Conservation (phyloP, 345 rosid genomes). For the Lepidium aucheri region DNA sequence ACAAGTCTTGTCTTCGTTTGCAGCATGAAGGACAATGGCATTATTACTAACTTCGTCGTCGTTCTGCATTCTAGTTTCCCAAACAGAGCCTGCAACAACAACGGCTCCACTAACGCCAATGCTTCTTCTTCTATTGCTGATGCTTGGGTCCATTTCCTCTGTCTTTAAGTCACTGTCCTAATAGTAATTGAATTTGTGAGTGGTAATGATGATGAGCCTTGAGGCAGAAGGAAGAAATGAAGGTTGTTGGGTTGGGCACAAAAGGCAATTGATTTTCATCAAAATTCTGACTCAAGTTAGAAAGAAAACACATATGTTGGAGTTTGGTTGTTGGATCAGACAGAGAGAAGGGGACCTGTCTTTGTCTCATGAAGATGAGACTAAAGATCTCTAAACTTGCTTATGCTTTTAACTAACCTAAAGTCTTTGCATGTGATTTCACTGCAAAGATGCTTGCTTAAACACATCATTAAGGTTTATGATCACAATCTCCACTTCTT, state of each 20-base stretch:
- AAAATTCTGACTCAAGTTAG: background rate
- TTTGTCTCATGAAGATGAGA: slow-evolving; percentile 12
- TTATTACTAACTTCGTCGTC: slow-evolving; percentile 29
- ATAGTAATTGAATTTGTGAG: slow-evolving; percentile 8
- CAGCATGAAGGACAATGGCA: slow-evolving; percentile 42
- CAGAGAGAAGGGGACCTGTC: background rate
- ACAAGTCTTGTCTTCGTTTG: background rate
- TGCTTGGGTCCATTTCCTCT: slow-evolving; percentile 13
- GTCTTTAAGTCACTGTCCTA: slow-evolving; percentile 5
- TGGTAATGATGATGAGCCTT: slow-evolving; percentile 38
- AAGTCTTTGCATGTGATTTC: slow-evolving; percentile 24
- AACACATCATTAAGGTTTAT: slow-evolving; percentile 26
- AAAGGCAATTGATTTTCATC: slow-evolving; percentile 16
- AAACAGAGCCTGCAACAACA: slow-evolving; percentile 61
- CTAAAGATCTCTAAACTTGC: slow-evolving; percentile 2
- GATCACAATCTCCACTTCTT: slow-evolving; percentile 18
- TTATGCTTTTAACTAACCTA: slow-evolving; percentile 11
- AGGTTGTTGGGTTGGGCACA: slow-evolving; percentile 12
- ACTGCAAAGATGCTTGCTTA: slow-evolving; percentile 21
- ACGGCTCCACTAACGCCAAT: slow-evolving; percentile 27
- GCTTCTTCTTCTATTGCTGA: slow-evolving; percentile 26
- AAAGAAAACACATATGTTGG: background rate
- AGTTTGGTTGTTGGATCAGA: background rate
- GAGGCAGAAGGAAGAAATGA: slow-evolving; percentile 33
- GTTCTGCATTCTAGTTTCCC: slow-evolving; percentile 78